Evolutionary conservation across 2,329 filamentous ascomycete genomes (phyloP), one percentile per base, ranked within the genome.

Genomic region (Emmonsiellopsis sp.): DNA sequence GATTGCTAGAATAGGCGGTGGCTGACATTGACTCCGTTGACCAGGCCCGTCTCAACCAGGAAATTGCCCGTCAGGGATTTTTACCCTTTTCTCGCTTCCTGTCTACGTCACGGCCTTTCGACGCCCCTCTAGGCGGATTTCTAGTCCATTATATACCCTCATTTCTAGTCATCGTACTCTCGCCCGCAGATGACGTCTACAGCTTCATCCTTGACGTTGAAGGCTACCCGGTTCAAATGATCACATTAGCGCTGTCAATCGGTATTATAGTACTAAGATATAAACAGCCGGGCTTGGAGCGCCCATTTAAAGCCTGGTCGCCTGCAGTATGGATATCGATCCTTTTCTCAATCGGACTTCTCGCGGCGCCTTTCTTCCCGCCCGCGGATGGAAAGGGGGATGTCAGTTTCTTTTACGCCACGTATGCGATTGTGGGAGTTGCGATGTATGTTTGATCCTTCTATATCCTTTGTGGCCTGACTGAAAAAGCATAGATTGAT

Each of bases 131-230:
- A 1, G 85, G 84, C 0, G 85, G 84, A 0, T 74, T 89, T 0
- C 66, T 88, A 3, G 75, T 88, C 1, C 84, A 88, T 61, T 87
- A 81, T 60, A 73, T 89, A 32, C 84, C 85, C 0, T 86, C 84
- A 0, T 59, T 86, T 0, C 69, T 88, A 1, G 83, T 87, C 2
- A 86, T 89, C 49, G 67, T 76, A 0, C 71, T 86, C 0, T 84
- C 84, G 0, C 83, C 84, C 0, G 81, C 83, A 0, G 74, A 76
- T 2, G 79, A 85, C 46, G 81, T 85, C 0, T 89, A 88, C 67
- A 83, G 81, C 8, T 87, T 89, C 61, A 87, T 89, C 31, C 70
- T 87, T 0, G 84, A 89, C 46, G 81, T 88, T 0, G 84, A 88
- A 61, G 83, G 81, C 0, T 88, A 87, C 58, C 79, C 84, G 0